A percentile compares a stretch with the other conserved stretches of the same genome.
Conservation (phyloP, 2,329 filamentous ascomycete genomes). For the Sporothrix globosa region DNA sequence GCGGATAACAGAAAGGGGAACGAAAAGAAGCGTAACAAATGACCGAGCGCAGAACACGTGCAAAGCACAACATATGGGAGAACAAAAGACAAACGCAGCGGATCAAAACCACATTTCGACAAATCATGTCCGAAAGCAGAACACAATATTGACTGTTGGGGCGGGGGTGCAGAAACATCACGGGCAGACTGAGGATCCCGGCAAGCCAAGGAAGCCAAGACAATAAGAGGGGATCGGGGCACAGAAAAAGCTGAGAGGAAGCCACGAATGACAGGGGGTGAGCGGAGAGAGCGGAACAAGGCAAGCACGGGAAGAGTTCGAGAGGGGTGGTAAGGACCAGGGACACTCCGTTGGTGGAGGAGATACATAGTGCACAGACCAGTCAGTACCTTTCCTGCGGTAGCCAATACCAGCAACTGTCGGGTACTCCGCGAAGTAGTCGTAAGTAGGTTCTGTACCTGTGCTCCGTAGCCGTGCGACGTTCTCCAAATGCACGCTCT, state of each 20-base stretch:
- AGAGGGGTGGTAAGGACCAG: neutral
- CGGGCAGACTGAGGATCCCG: constrained; percentile 3
- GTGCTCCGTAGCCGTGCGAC: no score
- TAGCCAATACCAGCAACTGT: constrained; percentile 24
- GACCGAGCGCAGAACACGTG: neutral
- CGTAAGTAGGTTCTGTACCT: neutral
- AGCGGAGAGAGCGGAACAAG: constrained; percentile 29
- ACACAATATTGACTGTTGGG: neutral
- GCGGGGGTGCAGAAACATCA: neutral
- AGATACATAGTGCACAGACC: neutral
- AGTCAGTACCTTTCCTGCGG: constrained; percentile 29
- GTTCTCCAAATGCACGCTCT: neutral
- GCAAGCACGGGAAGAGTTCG: constrained; percentile 21
- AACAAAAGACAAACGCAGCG: neutral
- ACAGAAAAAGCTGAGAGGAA: neutral
- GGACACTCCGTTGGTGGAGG: neutral
- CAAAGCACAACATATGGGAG: neutral
- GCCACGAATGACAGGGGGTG: constrained; percentile 8
- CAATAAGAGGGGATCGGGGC: neutral
- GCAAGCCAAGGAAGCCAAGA: constrained; percentile 19
- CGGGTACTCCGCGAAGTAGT: constrained; percentile 17
- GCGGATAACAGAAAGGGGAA: neutral
- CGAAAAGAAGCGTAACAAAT: neutral
- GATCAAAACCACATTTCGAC: neutral
- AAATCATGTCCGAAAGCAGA: constrained; percentile 18